phyloP scores from a whole-genome alignment of 2,329 filamentous ascomycete genomes.

The Aureobasidium pullulans region DNA sequence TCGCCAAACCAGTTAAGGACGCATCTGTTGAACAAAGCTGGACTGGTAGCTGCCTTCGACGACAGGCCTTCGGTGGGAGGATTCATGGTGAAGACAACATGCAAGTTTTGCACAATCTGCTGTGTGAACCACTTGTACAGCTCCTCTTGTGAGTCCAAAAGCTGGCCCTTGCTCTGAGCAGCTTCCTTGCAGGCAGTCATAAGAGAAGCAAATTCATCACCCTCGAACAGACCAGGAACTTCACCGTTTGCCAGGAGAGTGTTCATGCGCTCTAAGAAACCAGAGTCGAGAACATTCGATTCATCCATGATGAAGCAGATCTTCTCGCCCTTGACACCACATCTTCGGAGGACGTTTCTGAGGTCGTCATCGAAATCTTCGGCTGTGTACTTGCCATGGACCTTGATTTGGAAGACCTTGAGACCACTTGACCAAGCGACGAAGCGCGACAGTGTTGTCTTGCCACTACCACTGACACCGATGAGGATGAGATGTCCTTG shows the following conservation, averaged over 20 bases:
- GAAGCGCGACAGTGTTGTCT: constrained; percentile 95
- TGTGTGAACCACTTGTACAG: constrained; percentile 99
- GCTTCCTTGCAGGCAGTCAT: constrained; percentile 99
- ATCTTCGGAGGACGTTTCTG: constrained; percentile 83
- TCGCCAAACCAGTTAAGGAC: constrained; percentile 99
- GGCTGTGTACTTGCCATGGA: constrained; percentile 94
- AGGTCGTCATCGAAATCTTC: constrained; percentile 99
- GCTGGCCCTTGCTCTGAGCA: constrained; percentile 86
- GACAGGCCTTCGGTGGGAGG: constrained; percentile 90
- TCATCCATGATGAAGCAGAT: constrained; percentile 99
- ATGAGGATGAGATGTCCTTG: constrained; percentile 98
- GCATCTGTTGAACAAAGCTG: constrained; percentile 97
- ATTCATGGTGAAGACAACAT: constrained; percentile 99
- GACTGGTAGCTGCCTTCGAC: constrained; percentile 94
- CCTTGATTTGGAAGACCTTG: constrained; percentile 99
- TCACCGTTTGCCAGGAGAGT: constrained; percentile 98
- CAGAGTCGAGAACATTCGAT: constrained; percentile 94
- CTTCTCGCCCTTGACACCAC: constrained; percentile 97
- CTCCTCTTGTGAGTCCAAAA: constrained; percentile 96
- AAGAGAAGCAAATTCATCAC: constrained; percentile 95
- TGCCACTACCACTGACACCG: constrained; percentile 95
- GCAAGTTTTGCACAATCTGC: constrained; percentile 97
- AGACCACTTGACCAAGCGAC: constrained; percentile 99
- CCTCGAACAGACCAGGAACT: constrained; percentile 95
- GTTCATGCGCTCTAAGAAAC: constrained; percentile 99